Percentiles rank a stretch among this genome's conserved stretches.
Conservation (phyloP, 306 rosid genomes). For the Dalbergia cochinchinensis region DNA sequence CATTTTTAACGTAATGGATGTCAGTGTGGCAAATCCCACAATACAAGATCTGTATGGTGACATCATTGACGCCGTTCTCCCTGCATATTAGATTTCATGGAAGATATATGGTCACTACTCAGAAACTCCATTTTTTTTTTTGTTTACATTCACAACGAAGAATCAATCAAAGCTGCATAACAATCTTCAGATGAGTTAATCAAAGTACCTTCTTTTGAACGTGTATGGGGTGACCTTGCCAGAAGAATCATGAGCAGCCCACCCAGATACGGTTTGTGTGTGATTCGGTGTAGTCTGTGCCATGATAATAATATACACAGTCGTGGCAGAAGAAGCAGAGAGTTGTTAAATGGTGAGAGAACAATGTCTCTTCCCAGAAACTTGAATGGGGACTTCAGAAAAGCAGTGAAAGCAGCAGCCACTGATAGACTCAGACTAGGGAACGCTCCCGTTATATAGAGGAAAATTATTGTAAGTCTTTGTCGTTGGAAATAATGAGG, state of each 20-base stretch:
- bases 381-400: neutral
- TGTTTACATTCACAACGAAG: neutral
- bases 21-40: slow-evolving; percentile 91
- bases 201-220: slow-evolving; percentile 64
- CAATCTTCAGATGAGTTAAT: neutral
- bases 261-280: slow-evolving; percentile 73
- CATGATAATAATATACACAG: slow-evolving; percentile 43
- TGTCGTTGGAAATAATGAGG: neutral
- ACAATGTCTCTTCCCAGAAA: neutral
- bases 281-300: slow-evolving; percentile 74
- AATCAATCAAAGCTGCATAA: too few relatives aligned
- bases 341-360: neutral
- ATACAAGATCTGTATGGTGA: slow-evolving; percentile 63
- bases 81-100: slow-evolving; percentile 46
- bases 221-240: slow-evolving; percentile 69
- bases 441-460: neutral
- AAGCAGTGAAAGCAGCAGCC: too few relatives aligned
- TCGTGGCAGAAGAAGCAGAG: neutral
- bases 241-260: slow-evolving; percentile 90
- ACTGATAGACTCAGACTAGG: neutral
- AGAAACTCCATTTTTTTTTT: neutral
- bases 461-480: neutral
- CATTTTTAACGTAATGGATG: slow-evolving; percentile 64
- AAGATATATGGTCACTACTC: too few relatives aligned
- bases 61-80: slow-evolving; percentile 71